Conservation (phyloP, 768 basidiomycete species). For the Mycena metata region DNA sequence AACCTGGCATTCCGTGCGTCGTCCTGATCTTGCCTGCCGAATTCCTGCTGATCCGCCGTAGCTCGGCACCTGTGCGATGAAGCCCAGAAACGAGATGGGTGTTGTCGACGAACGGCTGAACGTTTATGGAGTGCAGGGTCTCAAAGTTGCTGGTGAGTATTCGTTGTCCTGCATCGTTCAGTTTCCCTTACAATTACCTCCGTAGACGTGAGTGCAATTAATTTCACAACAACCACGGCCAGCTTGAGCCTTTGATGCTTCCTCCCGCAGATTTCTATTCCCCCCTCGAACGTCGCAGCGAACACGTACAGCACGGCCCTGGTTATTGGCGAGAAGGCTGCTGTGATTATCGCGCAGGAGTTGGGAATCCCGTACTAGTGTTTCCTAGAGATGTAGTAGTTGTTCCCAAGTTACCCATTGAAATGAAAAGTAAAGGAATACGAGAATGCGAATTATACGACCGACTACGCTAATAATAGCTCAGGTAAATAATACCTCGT, state of each 20-base stretch:
- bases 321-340: conserved; percentile 58
- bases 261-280: conserved; percentile 53
- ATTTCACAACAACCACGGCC: background rate
- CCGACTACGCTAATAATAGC: too few species aligned
- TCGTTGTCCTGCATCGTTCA: background rate
- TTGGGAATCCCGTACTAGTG: conserved; percentile 21
- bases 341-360: conserved; percentile 59
- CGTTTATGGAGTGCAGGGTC: conserved; percentile 57
- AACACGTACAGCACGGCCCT: conserved; percentile 44
- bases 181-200: background rate
- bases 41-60: conserved; percentile 35
- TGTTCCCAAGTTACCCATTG: too few species aligned
- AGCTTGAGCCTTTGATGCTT: too few species aligned
- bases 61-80: conserved; percentile 65
- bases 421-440: too few species aligned
- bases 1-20: conserved; percentile 22
- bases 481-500: too few species aligned
- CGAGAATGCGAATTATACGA: too few species aligned
- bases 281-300: conserved; percentile 52
- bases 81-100: conserved; percentile 54
- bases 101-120: conserved; percentile 59
- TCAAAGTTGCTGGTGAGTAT: conserved; percentile 54
- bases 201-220: conserved; percentile 11
- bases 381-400: too few species aligned
- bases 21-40: conserved; percentile 34